A percentile compares a stretch with the other conserved stretches of the same genome.
These are phyloP conservation scores for Aspergillus persii DNA, from an alignment of 2,329 filamentous ascomycete species.

Conservation along the genomic window DNA sequence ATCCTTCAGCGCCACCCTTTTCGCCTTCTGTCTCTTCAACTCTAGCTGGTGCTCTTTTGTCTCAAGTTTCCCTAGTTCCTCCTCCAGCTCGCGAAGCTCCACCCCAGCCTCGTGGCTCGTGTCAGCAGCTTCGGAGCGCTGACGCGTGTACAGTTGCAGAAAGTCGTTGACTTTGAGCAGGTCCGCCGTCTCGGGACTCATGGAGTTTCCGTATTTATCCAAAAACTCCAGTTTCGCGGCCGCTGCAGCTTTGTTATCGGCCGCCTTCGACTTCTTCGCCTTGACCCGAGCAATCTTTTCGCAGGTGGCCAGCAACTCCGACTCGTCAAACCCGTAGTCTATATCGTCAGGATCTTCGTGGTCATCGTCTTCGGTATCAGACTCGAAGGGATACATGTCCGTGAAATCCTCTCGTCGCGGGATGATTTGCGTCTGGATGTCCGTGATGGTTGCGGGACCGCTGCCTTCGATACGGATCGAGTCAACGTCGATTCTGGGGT, in stretches of 20 bases:
- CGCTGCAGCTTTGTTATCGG: slow-evolving; percentile 24
- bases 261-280: slow-evolving; percentile 30
- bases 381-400: slow-evolving; percentile 49
- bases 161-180: slow-evolving; percentile 33
- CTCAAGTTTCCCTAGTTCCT: slow-evolving; percentile 21
- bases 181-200: slow-evolving; percentile 29
- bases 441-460: slow-evolving; percentile 58
- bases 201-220: slow-evolving; percentile 34
- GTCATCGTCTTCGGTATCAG: neutral
- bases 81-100: slow-evolving; percentile 24
- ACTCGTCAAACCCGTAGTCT: slow-evolving; percentile 16
- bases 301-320: slow-evolving; percentile 20
- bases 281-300: slow-evolving; percentile 32
- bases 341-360: slow-evolving; percentile 10
- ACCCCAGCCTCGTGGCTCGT: slow-evolving; percentile 21
- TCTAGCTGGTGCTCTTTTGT: slow-evolving; percentile 13
- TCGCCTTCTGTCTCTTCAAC: slow-evolving; percentile 15
- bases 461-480: slow-evolving; percentile 61
- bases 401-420: slow-evolving; percentile 56
- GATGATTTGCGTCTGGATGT: slow-evolving; percentile 61
- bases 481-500: slow-evolving; percentile 54
- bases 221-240: slow-evolving; percentile 29
- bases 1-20: slow-evolving; percentile 20
- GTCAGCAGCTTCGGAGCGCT: slow-evolving; percentile 28
- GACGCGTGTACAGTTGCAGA: slow-evolving; percentile 32